Base-by-base conservation (phyloP, 805 yeast species). In the Priceomyces haplophilus region DNA sequence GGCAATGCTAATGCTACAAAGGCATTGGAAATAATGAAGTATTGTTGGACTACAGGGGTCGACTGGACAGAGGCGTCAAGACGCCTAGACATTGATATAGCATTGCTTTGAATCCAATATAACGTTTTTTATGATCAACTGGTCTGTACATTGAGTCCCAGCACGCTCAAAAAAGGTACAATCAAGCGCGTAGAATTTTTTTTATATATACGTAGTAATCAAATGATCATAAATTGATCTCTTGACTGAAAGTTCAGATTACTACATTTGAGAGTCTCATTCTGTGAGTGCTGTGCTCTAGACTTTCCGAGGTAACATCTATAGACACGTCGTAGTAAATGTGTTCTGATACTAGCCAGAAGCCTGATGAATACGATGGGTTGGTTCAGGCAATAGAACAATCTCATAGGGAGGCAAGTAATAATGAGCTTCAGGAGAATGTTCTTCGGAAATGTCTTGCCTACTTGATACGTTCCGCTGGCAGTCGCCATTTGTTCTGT, bases 401-500 rank as follows among this genome's bases (percentile, higher is more conserved):
- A 38, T 56, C 65, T 17, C 59, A 63, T 40, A 47, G 40, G 15
- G 58, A 56, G 34, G 49, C 62, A 2, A 65, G 63, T 4, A 57
- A 56, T 41, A 56, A 55, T 34, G 49, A 48, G 12, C 47, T 55
- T 19, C 72, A 67, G 21, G 60, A 57, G 24, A 42, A 42, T 27
- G 61, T 64, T 10, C 49, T 65, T 13, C 46, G 40, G 34, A 25
- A 43, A 21, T 63, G 70, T 44, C 42, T 58, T 34, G 40, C 44
- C 16, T 64, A 56, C 45, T 49, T 65, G 37, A 37, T 43, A 16
- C 49, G 50, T 10, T 37, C 54, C 33, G 41, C 44, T 30, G 21
- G 39, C 5, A 52, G 51, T 4, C 52, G 49, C n/a, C 86, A 83
- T 49, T 61, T 78, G 51, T 84, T 81, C 56, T 83, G 89, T 59